Conservation (phyloP, 1,139 yeast species). For the Saccharomycopsis hybrid region DNA sequence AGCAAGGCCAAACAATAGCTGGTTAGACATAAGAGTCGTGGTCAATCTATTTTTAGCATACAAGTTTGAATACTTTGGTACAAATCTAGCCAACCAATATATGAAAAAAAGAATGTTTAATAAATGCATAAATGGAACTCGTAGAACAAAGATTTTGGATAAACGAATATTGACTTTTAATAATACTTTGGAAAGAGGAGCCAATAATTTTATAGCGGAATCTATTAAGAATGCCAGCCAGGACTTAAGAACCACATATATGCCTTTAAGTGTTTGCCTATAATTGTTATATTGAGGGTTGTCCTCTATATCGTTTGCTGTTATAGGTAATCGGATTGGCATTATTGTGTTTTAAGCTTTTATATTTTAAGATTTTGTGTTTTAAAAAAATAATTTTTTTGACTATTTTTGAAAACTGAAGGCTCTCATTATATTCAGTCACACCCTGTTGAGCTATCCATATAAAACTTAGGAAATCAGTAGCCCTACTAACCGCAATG, state of each 20-base stretch:
- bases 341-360: too few relatives aligned
- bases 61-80: constrained; percentile 53
- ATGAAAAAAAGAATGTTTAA: constrained; percentile 44
- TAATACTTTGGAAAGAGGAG: constrained; percentile 1
- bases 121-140: constrained; percentile 48
- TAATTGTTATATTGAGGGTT: too few relatives aligned
- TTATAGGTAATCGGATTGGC: too few relatives aligned
- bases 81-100: constrained; percentile 42
- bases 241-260: too few relatives aligned
- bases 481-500: too few relatives aligned
- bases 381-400: too few relatives aligned
- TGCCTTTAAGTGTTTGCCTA: background rate
- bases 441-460: too few relatives aligned
- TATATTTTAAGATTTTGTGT: too few relatives aligned
- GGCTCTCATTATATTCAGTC: too few relatives aligned
- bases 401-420: too few relatives aligned
- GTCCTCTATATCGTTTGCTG: too few relatives aligned
- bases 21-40: constrained; percentile 78
- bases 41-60: constrained; percentile 62
- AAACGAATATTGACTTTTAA: constrained; percentile 15
- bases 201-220: background rate
- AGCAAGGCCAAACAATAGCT: constrained; percentile 78
- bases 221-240: background rate
- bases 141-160: constrained; percentile 23
- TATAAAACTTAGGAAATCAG: too few relatives aligned